Conservation (phyloP, 83 land plant genomes). For the Diphasiastrum complanatum region DNA sequence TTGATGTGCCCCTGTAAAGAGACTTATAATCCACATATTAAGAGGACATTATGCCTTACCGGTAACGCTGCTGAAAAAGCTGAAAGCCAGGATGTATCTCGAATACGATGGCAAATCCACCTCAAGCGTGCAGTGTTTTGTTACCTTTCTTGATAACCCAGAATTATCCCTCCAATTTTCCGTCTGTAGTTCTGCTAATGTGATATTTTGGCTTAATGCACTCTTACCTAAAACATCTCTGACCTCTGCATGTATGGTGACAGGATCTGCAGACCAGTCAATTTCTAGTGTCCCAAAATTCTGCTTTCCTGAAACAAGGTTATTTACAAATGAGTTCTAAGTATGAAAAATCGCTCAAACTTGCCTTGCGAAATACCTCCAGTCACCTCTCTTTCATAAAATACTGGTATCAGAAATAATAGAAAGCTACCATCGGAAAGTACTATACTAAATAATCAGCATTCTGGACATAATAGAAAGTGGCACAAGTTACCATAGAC, state of each 20-base stretch:
- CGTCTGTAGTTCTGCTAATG: conserved; percentile 46
- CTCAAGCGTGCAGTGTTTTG: conserved; percentile 63
- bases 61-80: conserved; percentile 25
- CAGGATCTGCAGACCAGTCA: conserved; percentile 66
- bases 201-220: conserved; percentile 31
- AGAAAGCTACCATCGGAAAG: background rate
- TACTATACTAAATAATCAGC: background rate
- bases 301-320: conserved; percentile 41
- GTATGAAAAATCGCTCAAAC: too few relatives aligned
- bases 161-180: background rate
- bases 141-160: conserved; percentile 5
- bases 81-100: conserved; percentile 43
- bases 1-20: too few relatives aligned
- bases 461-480: background rate
- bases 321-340: too few relatives aligned
- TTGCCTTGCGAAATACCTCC: too few relatives aligned
- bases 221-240: conserved; percentile 56
- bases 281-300: conserved; percentile 77
- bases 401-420: background rate
- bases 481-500: conserved; percentile 63
- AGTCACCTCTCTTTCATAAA: background rate
- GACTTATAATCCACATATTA: too few relatives aligned
- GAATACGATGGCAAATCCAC: conserved; percentile 55
- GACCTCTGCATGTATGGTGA: conserved; percentile 37
- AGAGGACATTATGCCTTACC: too few relatives aligned